These are phyloP conservation scores for Crithidia bombi DNA, from an alignment of 208 protist genomes.

Conservation along the genomic window DNA sequence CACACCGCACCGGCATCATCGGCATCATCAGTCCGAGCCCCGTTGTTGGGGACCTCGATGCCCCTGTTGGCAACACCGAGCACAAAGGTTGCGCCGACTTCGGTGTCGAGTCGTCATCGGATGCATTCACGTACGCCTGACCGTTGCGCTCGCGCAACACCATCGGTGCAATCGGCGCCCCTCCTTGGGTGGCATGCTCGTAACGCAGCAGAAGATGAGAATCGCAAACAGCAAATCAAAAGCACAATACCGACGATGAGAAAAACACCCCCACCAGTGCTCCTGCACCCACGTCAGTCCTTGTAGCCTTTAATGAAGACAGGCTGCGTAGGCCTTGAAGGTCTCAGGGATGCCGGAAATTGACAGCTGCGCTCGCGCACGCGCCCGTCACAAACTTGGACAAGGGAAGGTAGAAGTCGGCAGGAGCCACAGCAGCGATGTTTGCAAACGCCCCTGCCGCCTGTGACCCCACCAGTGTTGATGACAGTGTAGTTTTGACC, in stretches of 20 bases:
- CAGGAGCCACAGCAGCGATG: not conserved
- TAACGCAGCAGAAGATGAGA: slow-evolving; percentile 54
- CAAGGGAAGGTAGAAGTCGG: slow-evolving; percentile 3
- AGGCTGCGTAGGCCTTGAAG: slow-evolving; percentile 37
- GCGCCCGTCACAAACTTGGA: slow-evolving; percentile 25
- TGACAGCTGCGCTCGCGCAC: slow-evolving; percentile 49
- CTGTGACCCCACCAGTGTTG: not conserved
- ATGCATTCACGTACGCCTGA: slow-evolving; percentile 23
- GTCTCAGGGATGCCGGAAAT: slow-evolving; percentile 10
- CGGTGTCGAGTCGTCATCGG: slow-evolving; percentile 11
- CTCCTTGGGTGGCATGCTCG: slow-evolving; percentile 28
- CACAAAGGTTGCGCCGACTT: slow-evolving; percentile 4
- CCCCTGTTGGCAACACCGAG: not conserved
- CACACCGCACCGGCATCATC: slow-evolving; percentile 14
- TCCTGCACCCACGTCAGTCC: slow-evolving; percentile 60
- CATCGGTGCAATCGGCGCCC: slow-evolving; percentile 41
- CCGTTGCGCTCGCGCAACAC: slow-evolving; percentile 60
- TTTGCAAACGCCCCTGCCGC: not conserved
- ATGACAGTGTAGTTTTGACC: slow-evolving; percentile 8
- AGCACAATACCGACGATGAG: slow-evolving; percentile 41
- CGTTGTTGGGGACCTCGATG: not conserved
- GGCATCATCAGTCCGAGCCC: slow-evolving; percentile 10
- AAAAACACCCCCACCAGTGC: slow-evolving; percentile 62
- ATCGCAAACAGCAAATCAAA: slow-evolving; percentile 35
- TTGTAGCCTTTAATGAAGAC: slow-evolving; percentile 50